These are phyloP conservation scores for Xylaria intraflava DNA, from an alignment of 495 filamentous ascomycete species.

Conservation along the genomic window DNA sequence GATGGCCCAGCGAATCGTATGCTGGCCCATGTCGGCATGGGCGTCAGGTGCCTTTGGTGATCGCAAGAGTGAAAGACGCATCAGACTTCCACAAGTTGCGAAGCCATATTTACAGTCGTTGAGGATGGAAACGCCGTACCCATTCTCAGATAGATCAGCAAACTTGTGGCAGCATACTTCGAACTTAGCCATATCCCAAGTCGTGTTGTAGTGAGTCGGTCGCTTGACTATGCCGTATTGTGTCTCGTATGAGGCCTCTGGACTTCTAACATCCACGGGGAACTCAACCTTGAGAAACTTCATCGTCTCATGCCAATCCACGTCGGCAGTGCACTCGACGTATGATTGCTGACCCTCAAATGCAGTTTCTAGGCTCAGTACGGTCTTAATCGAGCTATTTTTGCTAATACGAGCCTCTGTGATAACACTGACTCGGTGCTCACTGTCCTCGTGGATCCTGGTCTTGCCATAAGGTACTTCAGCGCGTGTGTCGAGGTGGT, in stretches of 20 bases:
- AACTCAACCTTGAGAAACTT: slow-evolving; percentile 99
- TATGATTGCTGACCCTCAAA: slow-evolving; percentile 57
- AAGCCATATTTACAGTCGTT: slow-evolving; percentile 98
- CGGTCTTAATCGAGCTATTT: slow-evolving; percentile 78
- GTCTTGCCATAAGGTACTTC: slow-evolving; percentile 61
- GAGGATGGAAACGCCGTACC: slow-evolving; percentile 86
- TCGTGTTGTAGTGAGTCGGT: slow-evolving; percentile 93
- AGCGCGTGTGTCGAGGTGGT: slow-evolving; percentile 79
- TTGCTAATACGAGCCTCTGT: slow-evolving; percentile 83
- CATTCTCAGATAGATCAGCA: slow-evolving; percentile 90
- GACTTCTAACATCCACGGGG: slow-evolving; percentile 85
- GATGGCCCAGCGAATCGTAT: slow-evolving; percentile 86
- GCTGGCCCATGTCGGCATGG: slow-evolving; percentile 92
- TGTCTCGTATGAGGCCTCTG: slow-evolving; percentile 92
- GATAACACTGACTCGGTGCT: slow-evolving; percentile 68
- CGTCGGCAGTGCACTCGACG: slow-evolving; percentile 72
- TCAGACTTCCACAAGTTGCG: slow-evolving; percentile 80
- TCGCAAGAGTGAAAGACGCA: slow-evolving; percentile 84
- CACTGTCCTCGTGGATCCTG: slow-evolving; percentile 62
- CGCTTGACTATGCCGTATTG: slow-evolving; percentile 83
- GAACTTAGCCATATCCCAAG: slow-evolving; percentile 99
- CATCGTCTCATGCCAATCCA: slow-evolving; percentile 92
- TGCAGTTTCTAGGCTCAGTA: slow-evolving; percentile 68
- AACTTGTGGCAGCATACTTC: slow-evolving; percentile 98
- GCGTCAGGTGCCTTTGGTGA: slow-evolving; percentile 95